Evolutionary conservation across 352 stramenopile species (phyloP), one percentile per base, ranked within the genome.

Genomic region (Phytophthora citricola): DNA sequence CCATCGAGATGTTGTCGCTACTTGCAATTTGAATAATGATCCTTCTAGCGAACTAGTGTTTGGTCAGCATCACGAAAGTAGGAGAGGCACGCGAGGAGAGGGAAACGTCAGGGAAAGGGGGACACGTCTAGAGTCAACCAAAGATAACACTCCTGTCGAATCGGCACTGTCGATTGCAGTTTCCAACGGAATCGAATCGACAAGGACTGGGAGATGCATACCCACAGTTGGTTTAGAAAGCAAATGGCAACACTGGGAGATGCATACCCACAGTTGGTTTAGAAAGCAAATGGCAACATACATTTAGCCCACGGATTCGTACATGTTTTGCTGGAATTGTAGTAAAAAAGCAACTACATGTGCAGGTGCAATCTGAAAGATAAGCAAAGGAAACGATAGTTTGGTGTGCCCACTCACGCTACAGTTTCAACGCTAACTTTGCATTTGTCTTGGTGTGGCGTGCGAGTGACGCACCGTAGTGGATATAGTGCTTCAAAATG

Each of bases 11-110:
- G 32, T 52, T 36, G 11, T 41, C 10, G 43, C 11, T 45, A 39
- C 27, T 15, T 14, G 36, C n/a, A 24, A 62, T 50, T 46, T 63
- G 47, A 36, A 51, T 6, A 68, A 48, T 62, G 59, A 39, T 31
- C 17, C 17, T 52, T 26, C 10, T n/a, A 29, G 29, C 34, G 46
- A 49, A 14, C 38, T 24, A 14, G 9, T 36, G 31, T 36, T 36
- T 36, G 31, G 31, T 8, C 11, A 26, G 31, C 9, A 36, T 36
- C 31, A 14, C 2, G 7, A 26, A 63, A 63, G 44, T 56, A 44
- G 57, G 46, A 52, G 29, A 40, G n/a, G 32, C 45, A 43, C 56
- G 26, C 20, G 34, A 12, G 26, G 36, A 60, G 17, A 50, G 11
- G 29, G n/a, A 64, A 56, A 64, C 26, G 31, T 9, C 48, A 9